These are phyloP conservation scores for Silene conica DNA, from an alignment of 148 eudicot species.

Conservation along the genomic window DNA sequence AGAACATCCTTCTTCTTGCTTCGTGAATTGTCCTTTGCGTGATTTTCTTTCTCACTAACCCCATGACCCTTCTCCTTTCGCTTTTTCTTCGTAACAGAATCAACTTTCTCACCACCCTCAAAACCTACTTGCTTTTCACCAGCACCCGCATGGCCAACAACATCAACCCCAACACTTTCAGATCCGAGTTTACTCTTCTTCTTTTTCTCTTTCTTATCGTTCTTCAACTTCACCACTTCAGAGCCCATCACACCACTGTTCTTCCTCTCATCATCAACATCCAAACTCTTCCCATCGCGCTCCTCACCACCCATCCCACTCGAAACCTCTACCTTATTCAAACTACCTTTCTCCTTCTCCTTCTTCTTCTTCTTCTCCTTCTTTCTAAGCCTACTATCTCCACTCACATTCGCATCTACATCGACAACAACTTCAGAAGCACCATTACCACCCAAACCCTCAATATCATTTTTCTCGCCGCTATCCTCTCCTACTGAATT, in stretches of 20 bases:
- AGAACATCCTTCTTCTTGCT: not conserved
- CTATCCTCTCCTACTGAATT: slow-evolving; percentile 14
- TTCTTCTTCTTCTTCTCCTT: slow-evolving; percentile 15
- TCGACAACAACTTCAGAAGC: not conserved
- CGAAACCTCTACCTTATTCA: not conserved
- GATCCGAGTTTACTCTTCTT: not conserved
- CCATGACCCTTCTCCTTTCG: not conserved
- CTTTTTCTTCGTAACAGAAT: slow-evolving; percentile 2
- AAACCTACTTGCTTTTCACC: not conserved
- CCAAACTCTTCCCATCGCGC: not conserved
- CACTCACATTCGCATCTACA: not conserved
- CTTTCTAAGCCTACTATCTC: not conserved
- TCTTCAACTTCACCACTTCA: not conserved
- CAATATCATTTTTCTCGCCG: not conserved
- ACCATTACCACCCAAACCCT: not conserved
- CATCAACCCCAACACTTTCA: not conserved
- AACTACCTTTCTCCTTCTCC: not conserved
- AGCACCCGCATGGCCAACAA: not conserved
- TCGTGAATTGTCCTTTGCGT: not conserved
- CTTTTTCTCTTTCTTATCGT: not conserved
- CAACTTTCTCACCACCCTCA: slow-evolving; percentile 1
- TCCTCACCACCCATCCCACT: not conserved
- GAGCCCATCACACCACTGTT: slow-evolving; percentile 6
- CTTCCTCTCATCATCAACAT: not conserved
- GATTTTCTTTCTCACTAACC: not conserved